Evolutionary conservation across 2,329 filamentous ascomycete species (phyloP).

Genomic region (Alternaria rosae): DNA sequence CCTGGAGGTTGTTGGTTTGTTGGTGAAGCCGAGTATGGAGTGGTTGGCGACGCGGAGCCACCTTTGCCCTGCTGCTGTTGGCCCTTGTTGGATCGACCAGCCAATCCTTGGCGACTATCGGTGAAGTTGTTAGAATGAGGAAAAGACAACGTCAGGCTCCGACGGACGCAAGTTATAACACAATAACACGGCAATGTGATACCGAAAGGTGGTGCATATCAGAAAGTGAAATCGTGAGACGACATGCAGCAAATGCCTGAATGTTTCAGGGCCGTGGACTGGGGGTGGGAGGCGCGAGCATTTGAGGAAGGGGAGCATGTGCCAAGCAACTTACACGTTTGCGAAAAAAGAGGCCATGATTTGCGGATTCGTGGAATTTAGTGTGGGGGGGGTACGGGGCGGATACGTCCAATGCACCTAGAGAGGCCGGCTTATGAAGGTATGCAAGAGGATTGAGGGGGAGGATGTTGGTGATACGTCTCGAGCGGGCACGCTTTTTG

Average conservation of each 20-base stretch:
- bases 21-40: slow-evolving; percentile 44
- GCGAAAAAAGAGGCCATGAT: slow-evolving; percentile 53
- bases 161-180: slow-evolving; percentile 11
- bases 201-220: slow-evolving; percentile 19
- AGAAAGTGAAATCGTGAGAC: slow-evolving; percentile 31
- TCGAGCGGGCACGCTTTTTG: slow-evolving; percentile 38
- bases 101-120: slow-evolving; percentile 53
- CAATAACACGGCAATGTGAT: slow-evolving; percentile 1
- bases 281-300: slow-evolving; percentile 30
- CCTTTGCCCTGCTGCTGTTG: slow-evolving; percentile 47
- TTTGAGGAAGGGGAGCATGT: slow-evolving; percentile 38
- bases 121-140: slow-evolving; percentile 31
- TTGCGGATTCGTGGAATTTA: slow-evolving; percentile 15
- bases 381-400: slow-evolving; percentile 12
- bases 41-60: slow-evolving; percentile 47
- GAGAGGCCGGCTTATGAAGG: slow-evolving; percentile 26
- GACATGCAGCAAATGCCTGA: slow-evolving; percentile 34
- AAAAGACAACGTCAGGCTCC: slow-evolving; percentile 19
- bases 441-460: slow-evolving; percentile 32
- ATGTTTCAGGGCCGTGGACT: slow-evolving; percentile 38
- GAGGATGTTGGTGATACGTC: slow-evolving; percentile 43
- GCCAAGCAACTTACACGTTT: slow-evolving; percentile 53
- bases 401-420: slow-evolving; percentile 19
- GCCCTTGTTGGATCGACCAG: slow-evolving; percentile 53
- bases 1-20: slow-evolving; percentile 43